Evolutionary conservation across 345 rosid species (phyloP), one percentile per base, ranked within the genome.

Genomic region (Lumnitzera racemosa): DNA sequence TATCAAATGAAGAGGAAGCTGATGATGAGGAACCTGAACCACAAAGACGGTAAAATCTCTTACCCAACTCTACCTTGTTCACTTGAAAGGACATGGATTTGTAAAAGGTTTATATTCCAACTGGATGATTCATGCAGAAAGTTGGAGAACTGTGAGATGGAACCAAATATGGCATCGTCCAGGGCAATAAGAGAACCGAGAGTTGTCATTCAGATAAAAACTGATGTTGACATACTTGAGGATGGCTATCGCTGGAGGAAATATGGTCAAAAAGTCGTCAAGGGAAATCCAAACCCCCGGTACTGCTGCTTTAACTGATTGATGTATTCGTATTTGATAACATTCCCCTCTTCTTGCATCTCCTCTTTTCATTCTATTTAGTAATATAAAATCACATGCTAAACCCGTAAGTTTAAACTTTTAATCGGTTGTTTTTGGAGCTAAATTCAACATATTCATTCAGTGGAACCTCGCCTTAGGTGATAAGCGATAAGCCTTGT

Each of bases 201-300:
- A 76, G 88, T 85, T 4, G 81, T 83, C 14, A 83, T 85, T 23
- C 88, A 85, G 65, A 81, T 81, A 49, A 86, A 85, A 79, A 85
- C 84, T 50, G 91, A 85, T 31, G 65, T 77, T 13, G 88, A 85
- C 73, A 77, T 85, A 51, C 86, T 85, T 9, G 91, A 85, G 52
- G 91, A 85, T 52, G 91, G 91, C 36, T 85, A 83, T 57, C 88
- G 88, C 56, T 83, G 91, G 90, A 71, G 87, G 70, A 85, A 85
- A 61, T 85, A 85, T 49, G 90, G 90, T 3, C 90, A 85, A 71
- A 85, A 85, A 65, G 87, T 85, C 53, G 90, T 85, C 55, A 85
- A 80, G 72, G 90, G 90, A 63, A 84, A 85, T 68, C 88, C 91
- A 47, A 85, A 85, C 49, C 91, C 91, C 15, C 82, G 91, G 91